Conservation (phyloP, 192 early-diverging fungal genomes). For the Gorgonomyces haynaldii region DNA sequence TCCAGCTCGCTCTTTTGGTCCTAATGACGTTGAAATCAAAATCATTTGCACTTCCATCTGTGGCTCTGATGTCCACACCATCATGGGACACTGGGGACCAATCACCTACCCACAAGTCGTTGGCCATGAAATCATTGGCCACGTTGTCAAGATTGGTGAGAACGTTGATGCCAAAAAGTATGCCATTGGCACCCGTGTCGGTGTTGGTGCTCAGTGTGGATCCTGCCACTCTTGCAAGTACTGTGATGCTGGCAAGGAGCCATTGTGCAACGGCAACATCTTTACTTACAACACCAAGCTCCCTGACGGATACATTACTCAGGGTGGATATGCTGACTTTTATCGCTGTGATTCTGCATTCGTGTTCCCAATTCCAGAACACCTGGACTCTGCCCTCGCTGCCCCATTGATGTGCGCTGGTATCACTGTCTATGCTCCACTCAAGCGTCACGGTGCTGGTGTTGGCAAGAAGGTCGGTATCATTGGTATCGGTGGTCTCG, state of each 20-base stretch:
- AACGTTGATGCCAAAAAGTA: constrained; percentile 13
- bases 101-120: constrained; percentile 4
- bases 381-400: constrained; percentile 24
- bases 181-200: constrained; percentile 9
- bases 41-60: constrained; percentile 66
- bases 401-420: constrained; percentile 77
- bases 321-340: constrained; percentile 14
- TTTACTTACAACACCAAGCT: constrained; percentile 10
- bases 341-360: constrained; percentile 11
- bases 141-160: constrained; percentile 3
- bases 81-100: constrained; percentile 44
- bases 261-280: constrained; percentile 7
- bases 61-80: constrained; percentile 62
- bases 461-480: constrained; percentile 57
- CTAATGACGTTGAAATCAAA: constrained; percentile 55
- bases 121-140: constrained; percentile 17
- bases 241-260: background rate
- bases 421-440: constrained; percentile 58
- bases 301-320: constrained; percentile 8
- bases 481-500: constrained; percentile 69
- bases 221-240: constrained; percentile 8
- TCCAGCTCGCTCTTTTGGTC: constrained; percentile 3
- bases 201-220: constrained; percentile 9
- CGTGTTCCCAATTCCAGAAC: background rate
- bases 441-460: constrained; percentile 40